Percentiles rank a stretch among this genome's conserved stretches.
Conservation (phyloP, 2,329 filamentous ascomycete species). For the Sporothrix brunneoviolacea region DNA sequence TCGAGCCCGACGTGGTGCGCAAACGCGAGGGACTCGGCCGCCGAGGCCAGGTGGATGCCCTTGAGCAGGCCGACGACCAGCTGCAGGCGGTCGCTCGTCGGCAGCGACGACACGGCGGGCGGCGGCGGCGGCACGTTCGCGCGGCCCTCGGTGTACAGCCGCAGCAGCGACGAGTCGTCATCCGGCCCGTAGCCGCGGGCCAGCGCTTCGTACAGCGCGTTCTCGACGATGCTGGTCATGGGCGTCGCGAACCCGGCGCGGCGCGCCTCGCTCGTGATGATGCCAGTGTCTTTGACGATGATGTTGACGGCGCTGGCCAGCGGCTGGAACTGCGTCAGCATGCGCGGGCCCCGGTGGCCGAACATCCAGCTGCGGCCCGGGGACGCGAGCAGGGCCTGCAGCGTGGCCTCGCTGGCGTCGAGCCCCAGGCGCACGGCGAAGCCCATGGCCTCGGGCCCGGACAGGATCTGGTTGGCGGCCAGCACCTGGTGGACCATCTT, state of each 20-base stretch:
- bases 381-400: conserved; percentile 36
- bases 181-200: conserved; percentile 46
- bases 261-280: conserved; percentile 61
- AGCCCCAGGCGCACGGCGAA: conserved; percentile 51
- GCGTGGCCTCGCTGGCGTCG: conserved; percentile 34
- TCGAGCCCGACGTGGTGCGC: conserved; percentile 35
- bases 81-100: neutral
- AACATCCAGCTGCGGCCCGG: conserved; percentile 56
- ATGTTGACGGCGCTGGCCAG: conserved; percentile 53
- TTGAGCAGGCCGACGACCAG: conserved; percentile 35
- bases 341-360: conserved; percentile 50
- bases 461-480: conserved; percentile 56
- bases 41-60: conserved; percentile 38
- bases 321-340: conserved; percentile 47
- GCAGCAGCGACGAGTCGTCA: conserved; percentile 38
- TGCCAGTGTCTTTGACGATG: conserved; percentile 55
- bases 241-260: conserved; percentile 51
- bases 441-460: conserved; percentile 53
- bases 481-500: conserved; percentile 60
- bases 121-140: conserved; percentile 11
- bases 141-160: conserved; percentile 35
- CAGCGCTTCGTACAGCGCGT: conserved; percentile 55
- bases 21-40: conserved; percentile 38
- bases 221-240: conserved; percentile 57
- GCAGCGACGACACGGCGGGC: neutral